Evolutionary conservation across 2,329 filamentous ascomycete species (phyloP).

Genomic region (Colletotrichum tofieldiae): DNA sequence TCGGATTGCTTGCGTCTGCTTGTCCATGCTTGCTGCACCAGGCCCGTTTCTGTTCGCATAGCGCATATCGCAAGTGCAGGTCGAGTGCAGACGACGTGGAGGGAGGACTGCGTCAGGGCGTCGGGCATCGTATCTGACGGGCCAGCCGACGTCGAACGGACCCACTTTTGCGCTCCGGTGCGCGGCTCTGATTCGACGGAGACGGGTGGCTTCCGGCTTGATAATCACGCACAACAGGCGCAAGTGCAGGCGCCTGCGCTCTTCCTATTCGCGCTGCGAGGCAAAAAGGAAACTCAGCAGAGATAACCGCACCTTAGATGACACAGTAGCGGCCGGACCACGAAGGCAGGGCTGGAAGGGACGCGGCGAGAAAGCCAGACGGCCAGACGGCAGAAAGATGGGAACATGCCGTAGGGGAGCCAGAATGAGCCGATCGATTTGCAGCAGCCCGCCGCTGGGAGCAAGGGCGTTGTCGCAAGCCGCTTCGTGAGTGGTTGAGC

Average conservation of each 20-base stretch:
- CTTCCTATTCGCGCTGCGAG: background rate
- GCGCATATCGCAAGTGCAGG: conserved; percentile 7
- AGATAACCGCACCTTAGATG: conserved; percentile 27
- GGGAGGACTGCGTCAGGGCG: conserved; percentile 29
- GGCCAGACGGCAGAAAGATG: conserved; percentile 12
- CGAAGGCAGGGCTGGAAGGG: background rate
- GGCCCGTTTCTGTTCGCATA: conserved; percentile 35
- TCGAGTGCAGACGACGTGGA: conserved; percentile 19
- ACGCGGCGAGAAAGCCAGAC: background rate
- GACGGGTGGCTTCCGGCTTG: conserved; percentile 1
- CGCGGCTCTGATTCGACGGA: conserved; percentile 21
- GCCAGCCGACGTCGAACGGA: background rate
- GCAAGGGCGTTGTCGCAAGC: conserved; percentile 32
- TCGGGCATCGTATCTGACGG: conserved; percentile 31
- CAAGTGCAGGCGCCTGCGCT: background rate
- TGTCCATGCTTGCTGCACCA: conserved; percentile 24
- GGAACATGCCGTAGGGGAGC: conserved; percentile 1
- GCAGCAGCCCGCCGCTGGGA: conserved; percentile 19
- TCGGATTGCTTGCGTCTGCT: conserved; percentile 39
- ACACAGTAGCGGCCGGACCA: conserved; percentile 24
- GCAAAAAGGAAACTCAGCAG: conserved; percentile 2
- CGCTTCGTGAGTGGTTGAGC: conserved; percentile 21
- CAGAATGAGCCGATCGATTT: conserved; percentile 37
- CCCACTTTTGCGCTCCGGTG: background rate
- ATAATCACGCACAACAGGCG: conserved; percentile 34